Evolutionary conservation across 345 rosid genomes (phyloP), one percentile per base, ranked within the genome.

Genomic region (Dipteronia sinensis): DNA sequence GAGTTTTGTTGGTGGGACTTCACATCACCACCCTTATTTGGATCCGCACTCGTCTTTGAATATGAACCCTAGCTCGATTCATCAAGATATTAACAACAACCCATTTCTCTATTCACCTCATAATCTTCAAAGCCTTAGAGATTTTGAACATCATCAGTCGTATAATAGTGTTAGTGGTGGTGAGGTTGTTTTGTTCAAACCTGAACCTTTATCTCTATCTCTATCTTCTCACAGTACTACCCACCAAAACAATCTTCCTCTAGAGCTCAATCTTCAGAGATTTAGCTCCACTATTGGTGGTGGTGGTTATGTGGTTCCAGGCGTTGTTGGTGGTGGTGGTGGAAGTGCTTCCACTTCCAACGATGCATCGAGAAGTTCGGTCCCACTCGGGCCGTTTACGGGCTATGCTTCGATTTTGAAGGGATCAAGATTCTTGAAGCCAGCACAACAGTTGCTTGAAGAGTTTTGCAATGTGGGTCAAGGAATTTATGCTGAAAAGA

Each of bases 361-460:
- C 29, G 90, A 84, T 67, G 86, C 75, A 1, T 84, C 91, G 0
- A 88, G 94, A 81, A 83, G 88, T 80, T 79, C 88, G 9, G 85
- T 83, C 6, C 98, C 95, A 20, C 86, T 89, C 1, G 93, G 95
- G 46, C 94, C 97, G 0, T 95, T 93, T 73, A 90, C 95, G 1
- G 98, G 97, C 1, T 92, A 95, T 65, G 88, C 95, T 70, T 91
- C 92, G 76, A 86, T 95, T 73, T 78, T 95, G 67, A 89, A 89
- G 70, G 98, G 90, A 51, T 95, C 98, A 6, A 92, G 90, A 74
- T 95, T 95, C 80, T 81, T 95, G 87, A 93, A 85, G 83, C 98
- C 98, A 4, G 94, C 98, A 0, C 97, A 95, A 69, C 88, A 85
- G 82, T 85, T 95, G 76, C 89, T 95, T 55, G 95, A 92, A 72